Evolutionary conservation across 352 stramenopile genomes (phyloP), one percentile per base, ranked within the genome.

Genomic region (Pythium chondricola): DNA sequence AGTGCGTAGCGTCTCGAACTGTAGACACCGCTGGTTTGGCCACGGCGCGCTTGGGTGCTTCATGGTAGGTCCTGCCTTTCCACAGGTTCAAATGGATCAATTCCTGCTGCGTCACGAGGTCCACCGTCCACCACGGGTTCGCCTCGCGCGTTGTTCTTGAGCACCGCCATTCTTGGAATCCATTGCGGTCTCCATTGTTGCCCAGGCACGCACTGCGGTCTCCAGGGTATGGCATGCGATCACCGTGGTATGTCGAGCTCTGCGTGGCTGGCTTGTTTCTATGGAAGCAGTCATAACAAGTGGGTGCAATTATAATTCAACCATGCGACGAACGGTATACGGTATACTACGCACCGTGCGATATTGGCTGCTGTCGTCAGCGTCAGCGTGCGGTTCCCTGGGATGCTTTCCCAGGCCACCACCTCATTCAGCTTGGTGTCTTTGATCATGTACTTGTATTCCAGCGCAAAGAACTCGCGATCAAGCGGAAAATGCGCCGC

Each of bases 401-500:
- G 77, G 8, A 92, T 60, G 17, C 71, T 67, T 43, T 92, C 81
- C 81, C 81, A 92, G 26, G 75, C 80, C 18, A 85, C 14, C 9
- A 86, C 49, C 30, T 77, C 69, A 6, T 53, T 53, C 17, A 55
- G 67, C 26, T 52, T 24, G 4, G 25, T 20, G 31, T 67, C 63
- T 54, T 77, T 79, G 36, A 87, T 43, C 31, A 88, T 51, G 49
- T 89, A 92, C 61, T 92, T 92, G 68, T 89, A 92, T 63, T 86
- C 75, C 38, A 92, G 43, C 6, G 77, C 65, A 20, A 44, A 56
- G 10, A 42, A 56, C 18, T 52, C 49, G 25, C 49, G 58, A 4
- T 40, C 8, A 0, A 32, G 6, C 0, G 55, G 21, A 18, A 89
- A 69, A 14, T 27, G 21, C 24, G 88, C 55, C 3, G 44, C 65